phyloP scores from a whole-genome alignment of 768 basidiomycete species.

The Cystobasidium tubakii region DNA sequence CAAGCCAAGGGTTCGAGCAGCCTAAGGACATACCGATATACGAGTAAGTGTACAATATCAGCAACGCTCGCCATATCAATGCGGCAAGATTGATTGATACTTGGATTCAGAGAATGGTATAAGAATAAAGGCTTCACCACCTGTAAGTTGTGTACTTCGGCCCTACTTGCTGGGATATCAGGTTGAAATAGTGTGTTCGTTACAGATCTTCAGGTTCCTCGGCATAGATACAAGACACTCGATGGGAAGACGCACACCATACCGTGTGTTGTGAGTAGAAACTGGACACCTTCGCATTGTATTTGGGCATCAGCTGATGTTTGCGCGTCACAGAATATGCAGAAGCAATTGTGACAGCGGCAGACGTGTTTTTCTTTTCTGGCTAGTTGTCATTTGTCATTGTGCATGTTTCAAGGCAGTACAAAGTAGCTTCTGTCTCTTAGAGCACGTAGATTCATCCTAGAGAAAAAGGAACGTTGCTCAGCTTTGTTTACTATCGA shows the following conservation, averaged over 20 bases:
- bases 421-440: constrained; percentile 28
- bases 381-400: too few species aligned
- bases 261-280: not conserved
- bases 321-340: not conserved
- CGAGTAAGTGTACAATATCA: not conserved
- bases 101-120: constrained; percentile 12
- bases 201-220: not conserved
- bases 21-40: not conserved
- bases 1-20: not conserved
- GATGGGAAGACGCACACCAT: not conserved
- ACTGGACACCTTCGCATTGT: not conserved
- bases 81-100: too few species aligned
- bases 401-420: constrained; percentile 6
- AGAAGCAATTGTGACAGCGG: not conserved
- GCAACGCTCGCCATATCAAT: not conserved
- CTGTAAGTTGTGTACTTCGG: not conserved
- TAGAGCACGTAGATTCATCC: constrained; percentile 27
- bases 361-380: too few species aligned
- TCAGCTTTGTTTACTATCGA: not conserved
- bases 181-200: not conserved
- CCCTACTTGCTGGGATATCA: not conserved
- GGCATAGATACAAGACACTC: not conserved
- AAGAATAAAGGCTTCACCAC: not conserved
- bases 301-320: too few species aligned
- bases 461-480: not conserved